Evolutionary conservation across 306 rosid genomes (phyloP).

Genomic region (Oemleria cerasiformis): DNA sequence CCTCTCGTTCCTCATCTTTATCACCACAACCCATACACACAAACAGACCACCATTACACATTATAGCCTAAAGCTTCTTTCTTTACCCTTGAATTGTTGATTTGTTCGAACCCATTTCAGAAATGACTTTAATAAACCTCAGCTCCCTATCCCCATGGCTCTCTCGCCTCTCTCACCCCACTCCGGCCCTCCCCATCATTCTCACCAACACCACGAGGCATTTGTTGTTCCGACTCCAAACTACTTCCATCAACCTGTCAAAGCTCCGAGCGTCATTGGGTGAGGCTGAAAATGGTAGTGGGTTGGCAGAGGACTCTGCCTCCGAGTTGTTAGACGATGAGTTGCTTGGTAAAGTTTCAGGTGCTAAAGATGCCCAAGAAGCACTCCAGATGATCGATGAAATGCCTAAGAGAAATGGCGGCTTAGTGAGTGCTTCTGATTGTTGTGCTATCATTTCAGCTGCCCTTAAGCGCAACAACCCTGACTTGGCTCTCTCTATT

Average conservation of each 20-base stretch:
- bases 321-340: conserved; percentile 46
- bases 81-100: neutral
- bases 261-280: conserved; percentile 46
- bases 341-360: conserved; percentile 33
- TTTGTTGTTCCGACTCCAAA: conserved; percentile 23
- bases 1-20: conserved; percentile 63
- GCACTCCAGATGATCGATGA: conserved; percentile 53
- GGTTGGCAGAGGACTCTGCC: conserved; percentile 37
- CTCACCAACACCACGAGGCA: conserved; percentile 7
- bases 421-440: conserved; percentile 50
- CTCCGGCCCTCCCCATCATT: conserved; percentile 31
- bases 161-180: conserved; percentile 36
- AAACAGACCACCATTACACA: neutral
- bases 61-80: neutral
- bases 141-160: conserved; percentile 52
- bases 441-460: conserved; percentile 59
- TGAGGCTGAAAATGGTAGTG: conserved; percentile 37
- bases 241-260: conserved; percentile 21
- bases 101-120: neutral
- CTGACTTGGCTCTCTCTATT: conserved; percentile 66
- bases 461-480: conserved; percentile 63
- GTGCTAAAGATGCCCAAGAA: conserved; percentile 56
- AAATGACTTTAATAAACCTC: conserved; percentile 56
- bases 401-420: conserved; percentile 28
- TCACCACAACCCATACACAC: neutral